A percentile compares a stretch with the other conserved stretches of the same genome.
phyloP scores from a whole-genome alignment of 805 yeast genomes.

The Candida xyloterini region DNA sequence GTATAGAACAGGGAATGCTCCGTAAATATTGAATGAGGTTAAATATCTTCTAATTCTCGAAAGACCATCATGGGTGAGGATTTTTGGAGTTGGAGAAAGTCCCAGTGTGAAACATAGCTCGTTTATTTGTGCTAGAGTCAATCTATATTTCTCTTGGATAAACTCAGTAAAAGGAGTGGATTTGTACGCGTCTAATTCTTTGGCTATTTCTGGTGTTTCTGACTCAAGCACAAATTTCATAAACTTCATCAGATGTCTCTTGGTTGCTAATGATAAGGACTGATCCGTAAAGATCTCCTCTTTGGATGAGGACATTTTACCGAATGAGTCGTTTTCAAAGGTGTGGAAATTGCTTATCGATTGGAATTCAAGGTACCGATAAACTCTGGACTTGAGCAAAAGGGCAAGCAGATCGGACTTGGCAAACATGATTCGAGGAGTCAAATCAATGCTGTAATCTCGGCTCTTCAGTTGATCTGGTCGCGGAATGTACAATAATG shows the following conservation, averaged over 20 bases:
- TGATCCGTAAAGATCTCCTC: slow-evolving; percentile 94
- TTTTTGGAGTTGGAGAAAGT: slow-evolving; percentile 57
- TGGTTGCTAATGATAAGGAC: slow-evolving; percentile 66
- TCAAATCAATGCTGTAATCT: slow-evolving; percentile 83
- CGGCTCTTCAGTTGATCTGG: slow-evolving; percentile 54
- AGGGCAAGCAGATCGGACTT: slow-evolving; percentile 81
- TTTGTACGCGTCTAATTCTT: slow-evolving; percentile 50
- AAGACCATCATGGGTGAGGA: slow-evolving; percentile 71
- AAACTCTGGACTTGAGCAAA: slow-evolving; percentile 80
- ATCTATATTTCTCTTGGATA: slow-evolving; percentile 60
- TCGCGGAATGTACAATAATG: slow-evolving; percentile 76
- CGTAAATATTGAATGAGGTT: slow-evolving; percentile 84
- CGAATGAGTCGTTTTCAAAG: slow-evolving; percentile 89
- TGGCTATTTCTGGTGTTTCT: slow-evolving; percentile 47
- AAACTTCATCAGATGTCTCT: slow-evolving; percentile 86
- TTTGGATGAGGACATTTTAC: slow-evolving; percentile 78
- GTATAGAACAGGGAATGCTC: slow-evolving; percentile 87
- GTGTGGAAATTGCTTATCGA: slow-evolving; percentile 86
- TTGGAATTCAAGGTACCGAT: slow-evolving; percentile 89
- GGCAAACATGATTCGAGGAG: slow-evolving; percentile 86
- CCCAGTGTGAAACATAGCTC: slow-evolving; percentile 89
- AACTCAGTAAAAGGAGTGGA: slow-evolving; percentile 58
- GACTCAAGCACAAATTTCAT: slow-evolving; percentile 80
- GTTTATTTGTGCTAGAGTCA: slow-evolving; percentile 70
- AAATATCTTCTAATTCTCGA: slow-evolving; percentile 80